Conservation (phyloP, 495 filamentous ascomycete genomes). For the Cryomyces minteri region DNA sequence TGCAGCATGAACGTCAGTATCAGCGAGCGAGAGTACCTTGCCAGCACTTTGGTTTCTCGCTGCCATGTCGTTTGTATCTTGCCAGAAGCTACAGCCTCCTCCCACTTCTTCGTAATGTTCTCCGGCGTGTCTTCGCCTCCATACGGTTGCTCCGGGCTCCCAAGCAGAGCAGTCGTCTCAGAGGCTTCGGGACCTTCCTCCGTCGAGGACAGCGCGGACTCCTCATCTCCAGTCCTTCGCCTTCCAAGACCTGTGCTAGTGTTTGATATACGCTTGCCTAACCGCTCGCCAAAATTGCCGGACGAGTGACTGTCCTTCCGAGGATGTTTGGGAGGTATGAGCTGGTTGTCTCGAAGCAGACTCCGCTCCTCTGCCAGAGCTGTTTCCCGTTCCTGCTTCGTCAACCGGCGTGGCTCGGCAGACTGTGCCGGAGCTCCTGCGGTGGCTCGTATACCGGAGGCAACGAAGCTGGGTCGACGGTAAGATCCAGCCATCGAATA, state of each 20-base stretch:
- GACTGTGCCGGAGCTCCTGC: conserved; percentile 22
- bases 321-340: conserved; percentile 46
- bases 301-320: conserved; percentile 9
- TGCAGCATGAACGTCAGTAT: conserved; percentile 56
- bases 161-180: conserved; percentile 36
- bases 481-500: conserved; percentile 52
- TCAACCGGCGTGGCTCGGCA: conserved; percentile 28
- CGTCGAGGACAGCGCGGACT: conserved; percentile 1
- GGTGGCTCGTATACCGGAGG: conserved; percentile 33
- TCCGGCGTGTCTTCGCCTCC: conserved; percentile 20
- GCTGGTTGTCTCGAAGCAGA: conserved; percentile 57
- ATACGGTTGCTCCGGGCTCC: conserved; percentile 12
- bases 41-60: conserved; percentile 54
- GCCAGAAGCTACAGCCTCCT: conserved; percentile 54
- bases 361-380: conserved; percentile 56
- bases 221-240: conserved; percentile 8
- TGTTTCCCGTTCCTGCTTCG: conserved; percentile 13
- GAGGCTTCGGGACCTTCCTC: conserved; percentile 6
- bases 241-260: neutral
- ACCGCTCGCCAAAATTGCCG: neutral
- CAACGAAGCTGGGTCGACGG: conserved; percentile 44
- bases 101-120: conserved; percentile 43
- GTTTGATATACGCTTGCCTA: conserved; percentile 8
- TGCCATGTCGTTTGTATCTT: conserved; percentile 70
- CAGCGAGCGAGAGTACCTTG: conserved; percentile 36